Base-by-base conservation (phyloP, 148 eudicot species). In the Heliosperma pusillum region DNA sequence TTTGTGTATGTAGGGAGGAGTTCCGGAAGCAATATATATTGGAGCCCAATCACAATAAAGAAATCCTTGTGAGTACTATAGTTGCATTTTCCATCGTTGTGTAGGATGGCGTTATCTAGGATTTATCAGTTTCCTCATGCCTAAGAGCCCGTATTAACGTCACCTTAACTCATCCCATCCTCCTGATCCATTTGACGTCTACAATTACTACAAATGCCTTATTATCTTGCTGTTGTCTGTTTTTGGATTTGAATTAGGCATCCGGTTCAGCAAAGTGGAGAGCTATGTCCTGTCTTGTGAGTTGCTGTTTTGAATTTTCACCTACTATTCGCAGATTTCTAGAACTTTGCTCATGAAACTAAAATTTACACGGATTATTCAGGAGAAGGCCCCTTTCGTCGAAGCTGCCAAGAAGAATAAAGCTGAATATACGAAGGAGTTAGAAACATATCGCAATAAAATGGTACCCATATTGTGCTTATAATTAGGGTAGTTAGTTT, bases 1-100 rank as follows among this genome's bases (percentile, higher is more conserved):
- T 79, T 26, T 19, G 20, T 78, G 68, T 1, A 33, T 53, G 26
- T 59, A 82, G 85, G 82, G 77, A 82, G 77, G 82, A 82, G 33
- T 79, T 72, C 58, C 69, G 75, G 58, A 71, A 69, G 71, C 74
- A 75, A 50, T 58, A 44, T 70, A 78, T 72, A 53, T 15, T 67
- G 73, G 56, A 75, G 74, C 64, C 76, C 58, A 50, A 66, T 52
- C 26, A 15, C 7, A 56, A 52, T 40, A 60, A 60, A 24, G 77
- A 57, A n/a, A 52, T 30, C 47, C 69, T 12, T 24, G 85, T 82
- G 44, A 75, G 82, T 40, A 29, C 30, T 26, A 21, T 66, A 29
- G 20, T 4, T n/a, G 20, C n/a, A 26, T 50, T 33, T 20, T 60
- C 25, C 13, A 12, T 3, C 16, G 40, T 71, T 15, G 8, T 60